Percentiles rank a stretch among this genome's conserved stretches.
Conservation (phyloP, 148 eudicot genomes). For the Tetragonia tetragonoides region DNA sequence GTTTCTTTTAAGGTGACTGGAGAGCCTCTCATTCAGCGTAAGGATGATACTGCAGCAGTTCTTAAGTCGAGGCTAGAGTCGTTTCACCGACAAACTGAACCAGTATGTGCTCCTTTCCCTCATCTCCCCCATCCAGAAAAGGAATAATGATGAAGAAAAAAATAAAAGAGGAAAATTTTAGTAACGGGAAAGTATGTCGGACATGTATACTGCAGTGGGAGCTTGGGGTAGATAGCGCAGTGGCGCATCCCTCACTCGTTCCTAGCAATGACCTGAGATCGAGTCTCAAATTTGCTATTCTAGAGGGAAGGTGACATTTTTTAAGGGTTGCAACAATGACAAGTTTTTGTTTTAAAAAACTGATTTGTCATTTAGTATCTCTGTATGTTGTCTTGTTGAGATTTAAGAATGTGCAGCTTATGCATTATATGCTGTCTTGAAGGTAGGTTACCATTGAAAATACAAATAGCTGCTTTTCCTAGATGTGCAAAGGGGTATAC, state of each 20-base stretch:
- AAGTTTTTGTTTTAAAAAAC: background rate
- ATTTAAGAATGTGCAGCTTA: background rate
- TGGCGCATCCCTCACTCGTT: no score
- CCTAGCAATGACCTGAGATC: no score
- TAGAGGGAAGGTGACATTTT: background rate
- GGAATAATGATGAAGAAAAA: background rate
- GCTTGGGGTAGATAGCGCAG: no score
- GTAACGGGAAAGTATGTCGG: background rate
- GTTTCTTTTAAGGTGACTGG: constrained; percentile 69
- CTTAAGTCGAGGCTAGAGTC: constrained; percentile 88
- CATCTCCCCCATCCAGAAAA: background rate
- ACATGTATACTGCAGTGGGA: no score
- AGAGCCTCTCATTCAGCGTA: constrained; percentile 91
- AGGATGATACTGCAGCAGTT: constrained; percentile 90
- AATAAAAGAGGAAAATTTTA: background rate
- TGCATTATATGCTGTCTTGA: background rate
- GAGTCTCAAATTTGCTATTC: no score
- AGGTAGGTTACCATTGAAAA: background rate
- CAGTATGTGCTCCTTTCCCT: constrained; percentile 44
- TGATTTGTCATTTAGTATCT: background rate
- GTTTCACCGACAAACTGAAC: constrained; percentile 67
- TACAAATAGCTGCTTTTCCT: background rate
- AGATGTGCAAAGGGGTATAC: background rate
- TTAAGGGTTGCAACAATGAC: background rate
- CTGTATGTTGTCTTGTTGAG: background rate